phyloP scores from a whole-genome alignment of 495 filamentous ascomycete species.

The Aspergillus diversus region DNA sequence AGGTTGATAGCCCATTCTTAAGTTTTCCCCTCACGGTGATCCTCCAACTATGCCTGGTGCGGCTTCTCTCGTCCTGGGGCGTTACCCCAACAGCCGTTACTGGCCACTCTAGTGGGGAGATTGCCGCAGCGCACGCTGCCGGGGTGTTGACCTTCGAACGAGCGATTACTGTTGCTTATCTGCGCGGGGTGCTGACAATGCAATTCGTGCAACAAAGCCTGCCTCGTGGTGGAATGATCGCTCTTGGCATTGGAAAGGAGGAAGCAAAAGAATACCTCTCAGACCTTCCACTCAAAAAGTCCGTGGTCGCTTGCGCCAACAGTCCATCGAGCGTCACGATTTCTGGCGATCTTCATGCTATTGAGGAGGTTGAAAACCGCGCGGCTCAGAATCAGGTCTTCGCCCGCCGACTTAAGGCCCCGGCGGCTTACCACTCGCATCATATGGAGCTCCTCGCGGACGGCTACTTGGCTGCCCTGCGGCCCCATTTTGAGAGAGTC shows the following conservation, averaged over 20 bases:
- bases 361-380: constrained; percentile 45
- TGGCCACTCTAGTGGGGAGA: constrained; percentile 67
- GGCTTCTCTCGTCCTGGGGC: constrained; percentile 34
- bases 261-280: constrained; percentile 27
- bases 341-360: constrained; percentile 38
- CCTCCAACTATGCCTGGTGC: constrained; percentile 39
- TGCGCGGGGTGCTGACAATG: constrained; percentile 28
- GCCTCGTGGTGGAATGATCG: constrained; percentile 38
- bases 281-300: constrained; percentile 11
- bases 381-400: constrained; percentile 53
- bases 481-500: neutral
- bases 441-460: constrained; percentile 53
- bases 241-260: constrained; percentile 32
- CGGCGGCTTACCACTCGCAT: constrained; percentile 66
- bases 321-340: constrained; percentile 48
- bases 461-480: constrained; percentile 26
- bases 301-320: constrained; percentile 52
- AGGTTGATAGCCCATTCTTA: constrained; percentile 21
- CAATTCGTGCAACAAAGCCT: constrained; percentile 16
- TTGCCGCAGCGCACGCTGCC: constrained; percentile 45
- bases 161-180: constrained; percentile 34
- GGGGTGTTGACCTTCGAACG: constrained; percentile 41
- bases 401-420: constrained; percentile 57
- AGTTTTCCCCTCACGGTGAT: constrained; percentile 33
- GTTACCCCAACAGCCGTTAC: constrained; percentile 44